phyloP scores from a whole-genome alignment of 2,329 filamentous ascomycete species.

The Botrytis byssoidea region DNA sequence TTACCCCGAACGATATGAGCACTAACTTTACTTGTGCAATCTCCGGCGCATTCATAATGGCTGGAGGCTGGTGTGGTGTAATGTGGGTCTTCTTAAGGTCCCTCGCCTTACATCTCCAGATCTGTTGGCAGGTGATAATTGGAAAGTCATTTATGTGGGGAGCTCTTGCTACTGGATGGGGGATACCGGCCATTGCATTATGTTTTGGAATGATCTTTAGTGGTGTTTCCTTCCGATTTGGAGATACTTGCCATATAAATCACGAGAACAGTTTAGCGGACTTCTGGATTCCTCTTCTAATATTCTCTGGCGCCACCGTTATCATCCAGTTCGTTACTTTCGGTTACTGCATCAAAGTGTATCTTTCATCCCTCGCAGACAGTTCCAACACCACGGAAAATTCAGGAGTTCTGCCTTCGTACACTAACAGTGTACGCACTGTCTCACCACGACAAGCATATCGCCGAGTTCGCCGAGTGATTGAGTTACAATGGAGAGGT shows the following conservation, averaged over 20 bases:
- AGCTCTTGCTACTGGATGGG: conserved; percentile 79
- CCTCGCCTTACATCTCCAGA: conserved; percentile 90
- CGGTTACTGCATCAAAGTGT: conserved; percentile 92
- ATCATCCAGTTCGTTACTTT: conserved; percentile 83
- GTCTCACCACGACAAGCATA: conserved; percentile 85
- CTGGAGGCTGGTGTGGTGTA: conserved; percentile 79
- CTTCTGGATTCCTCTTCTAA: conserved; percentile 87
- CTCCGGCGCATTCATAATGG: conserved; percentile 80
- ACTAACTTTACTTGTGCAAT: conserved; percentile 79
- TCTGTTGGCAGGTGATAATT: conserved; percentile 93
- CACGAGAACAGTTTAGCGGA: conserved; percentile 77
- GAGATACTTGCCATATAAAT: conserved; percentile 88
- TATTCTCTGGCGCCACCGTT: conserved; percentile 72
- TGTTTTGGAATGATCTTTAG: conserved; percentile 77
- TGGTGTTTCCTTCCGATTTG: conserved; percentile 92
- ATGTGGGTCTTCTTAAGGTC: conserved; percentile 92
- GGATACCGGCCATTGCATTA: conserved; percentile 73
- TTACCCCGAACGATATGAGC: conserved; percentile 92
- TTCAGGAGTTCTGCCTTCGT: conserved; percentile 67
- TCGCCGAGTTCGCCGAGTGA: conserved; percentile 77
- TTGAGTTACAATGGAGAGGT: conserved; percentile 91
- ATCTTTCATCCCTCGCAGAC: conserved; percentile 79
- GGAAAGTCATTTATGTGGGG: conserved; percentile 87
- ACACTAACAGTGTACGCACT: conserved; percentile 68
- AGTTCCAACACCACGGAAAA: conserved; percentile 67